Evolutionary conservation across 768 basidiomycete genomes (phyloP).

Genomic region (Trametes elegans): DNA sequence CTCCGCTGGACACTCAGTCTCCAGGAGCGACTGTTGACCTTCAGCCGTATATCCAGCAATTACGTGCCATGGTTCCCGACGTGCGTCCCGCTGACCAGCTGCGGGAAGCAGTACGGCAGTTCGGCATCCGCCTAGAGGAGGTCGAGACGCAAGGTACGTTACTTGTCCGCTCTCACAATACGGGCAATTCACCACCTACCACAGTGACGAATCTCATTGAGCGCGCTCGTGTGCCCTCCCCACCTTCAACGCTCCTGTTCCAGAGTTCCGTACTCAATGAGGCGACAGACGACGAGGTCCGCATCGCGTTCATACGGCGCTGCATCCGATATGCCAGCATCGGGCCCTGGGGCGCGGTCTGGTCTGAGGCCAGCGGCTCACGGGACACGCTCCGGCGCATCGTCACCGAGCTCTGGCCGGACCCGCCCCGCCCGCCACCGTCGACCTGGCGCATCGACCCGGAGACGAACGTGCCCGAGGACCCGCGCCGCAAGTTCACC

Average conservation of each 20-base stretch:
- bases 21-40: constrained; percentile 1
- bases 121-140: constrained; percentile 30
- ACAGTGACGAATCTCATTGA: constrained; percentile 22
- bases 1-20: background rate
- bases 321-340: constrained; percentile 70
- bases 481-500: constrained; percentile 37
- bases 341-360: constrained; percentile 71
- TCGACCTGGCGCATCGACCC: constrained; percentile 1
- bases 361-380: constrained; percentile 59
- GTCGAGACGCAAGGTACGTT: constrained; percentile 45
- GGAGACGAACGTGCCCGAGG: constrained; percentile 25
- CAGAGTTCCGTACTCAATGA: constrained; percentile 6
- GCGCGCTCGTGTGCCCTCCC: constrained; percentile 15
- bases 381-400: constrained; percentile 46
- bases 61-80: constrained; percentile 2
- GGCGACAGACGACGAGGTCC: constrained; percentile 21
- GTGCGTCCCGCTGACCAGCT: background rate
- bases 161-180: background rate
- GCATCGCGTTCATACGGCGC: constrained; percentile 32
- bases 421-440: background rate
- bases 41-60: background rate
- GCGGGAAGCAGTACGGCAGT: constrained; percentile 8
- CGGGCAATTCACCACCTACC: background rate
- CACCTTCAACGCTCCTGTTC: constrained; percentile 32
- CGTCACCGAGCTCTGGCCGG: constrained; percentile 44